Evolutionary conservation across 331 rosid species (phyloP), one percentile per base, ranked within the genome.

Genomic region (Malus hybrid): DNA sequence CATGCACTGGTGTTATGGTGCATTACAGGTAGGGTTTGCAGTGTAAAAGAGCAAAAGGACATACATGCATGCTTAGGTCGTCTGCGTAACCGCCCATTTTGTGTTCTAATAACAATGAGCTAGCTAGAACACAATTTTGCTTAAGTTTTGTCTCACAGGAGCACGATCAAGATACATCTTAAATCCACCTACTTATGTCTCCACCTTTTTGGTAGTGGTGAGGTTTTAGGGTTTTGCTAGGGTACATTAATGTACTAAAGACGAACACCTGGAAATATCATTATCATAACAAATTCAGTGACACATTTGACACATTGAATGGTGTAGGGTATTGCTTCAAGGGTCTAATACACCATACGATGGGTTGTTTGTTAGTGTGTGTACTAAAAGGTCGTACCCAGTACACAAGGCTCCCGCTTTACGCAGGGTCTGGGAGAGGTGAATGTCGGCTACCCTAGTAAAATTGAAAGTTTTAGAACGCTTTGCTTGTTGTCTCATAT

Each of bases 11-110:
- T 15, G 16, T 67, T 69, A 20, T 73, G 74, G 84, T 76, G 87
- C 74, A 78, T 64, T 44, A 83, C 92, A 90, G 86, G 86, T 87
- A 74, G 91, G 69, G 70, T 31, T 56, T 73, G 80, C 70, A 33
- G 71, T 29, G 15, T 75, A 48, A 77, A 31, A 18, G 28, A 3
- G 61, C 36, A 50, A 69, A 56, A 33, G 44, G 79, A 27, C 50
- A 60, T 24, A 7, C 64, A 42, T 14, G 18, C 28, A 61, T 46
- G 57, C 74, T 73, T 59, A 57, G 70, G 63, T 36, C 9, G 55
- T 8, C 77, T 64, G 54, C 16, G 33, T 32, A 55, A 79, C 82
- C 59, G 65, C 59, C 82, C 67, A 54, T 36, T 62, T 56, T 55
- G 46, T 57, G 69, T 68, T 7, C 67, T 18, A 28, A 63, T 9